A percentile compares a stretch with the other conserved stretches of the same genome.
These are phyloP conservation scores for Pseudogymnoascus sp. DNA, from an alignment of 2,329 filamentous ascomycete species.

Conservation along the genomic window DNA sequence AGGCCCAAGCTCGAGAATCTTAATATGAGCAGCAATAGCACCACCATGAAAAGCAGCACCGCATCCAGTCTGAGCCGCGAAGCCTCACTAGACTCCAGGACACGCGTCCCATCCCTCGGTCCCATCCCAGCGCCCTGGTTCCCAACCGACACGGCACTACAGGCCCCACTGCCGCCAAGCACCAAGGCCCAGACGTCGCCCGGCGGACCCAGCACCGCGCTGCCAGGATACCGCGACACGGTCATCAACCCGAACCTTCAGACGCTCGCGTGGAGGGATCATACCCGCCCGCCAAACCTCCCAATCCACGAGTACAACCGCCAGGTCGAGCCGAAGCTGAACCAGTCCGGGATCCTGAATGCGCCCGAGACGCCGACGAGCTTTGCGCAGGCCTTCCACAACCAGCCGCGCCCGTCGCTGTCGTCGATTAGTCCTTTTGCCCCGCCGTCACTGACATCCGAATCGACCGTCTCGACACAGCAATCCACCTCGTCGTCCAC, in stretches of 20 bases:
- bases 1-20: conserved; percentile 8
- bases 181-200: not conserved
- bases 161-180: not conserved
- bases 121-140: not conserved
- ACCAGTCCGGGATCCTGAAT: conserved; percentile 18
- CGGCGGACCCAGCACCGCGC: not conserved
- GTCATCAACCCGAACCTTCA: conserved; percentile 18
- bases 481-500: conserved; percentile 20
- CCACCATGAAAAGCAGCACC: not conserved
- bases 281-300: conserved; percentile 14
- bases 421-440: conserved; percentile 15
- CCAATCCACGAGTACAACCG: conserved; percentile 17
- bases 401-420: conserved; percentile 21
- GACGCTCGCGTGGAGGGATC: conserved; percentile 23
- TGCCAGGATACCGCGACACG: conserved; percentile 27
- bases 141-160: not conserved
- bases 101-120: not conserved
- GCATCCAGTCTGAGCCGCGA: not conserved
- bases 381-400: conserved; percentile 15
- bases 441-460: conserved; percentile 23
- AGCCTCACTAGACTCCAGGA: not conserved
- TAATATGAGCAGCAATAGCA: not conserved
- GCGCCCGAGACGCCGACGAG: not conserved
- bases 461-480: conserved; percentile 19
- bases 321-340: conserved; percentile 10